Conservation (phyloP, 805 yeast species). For the Henningerozyma blattae region DNA sequence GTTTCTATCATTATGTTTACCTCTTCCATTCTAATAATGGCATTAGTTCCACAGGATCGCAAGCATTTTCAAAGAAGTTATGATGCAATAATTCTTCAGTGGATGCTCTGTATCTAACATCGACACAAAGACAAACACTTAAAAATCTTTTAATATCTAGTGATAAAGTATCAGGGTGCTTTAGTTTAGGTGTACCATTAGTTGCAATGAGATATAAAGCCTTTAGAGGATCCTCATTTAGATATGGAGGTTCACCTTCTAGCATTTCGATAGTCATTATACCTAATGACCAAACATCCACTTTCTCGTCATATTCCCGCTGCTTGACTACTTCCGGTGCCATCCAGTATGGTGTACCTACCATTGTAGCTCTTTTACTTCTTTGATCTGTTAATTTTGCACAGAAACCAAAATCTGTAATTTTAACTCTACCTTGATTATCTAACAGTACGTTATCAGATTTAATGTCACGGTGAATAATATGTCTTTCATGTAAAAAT, state of each 20-base stretch:
- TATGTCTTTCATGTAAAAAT: conserved; percentile 82
- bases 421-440: conserved; percentile 72
- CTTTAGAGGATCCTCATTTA: conserved; percentile 90
- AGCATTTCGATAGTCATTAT: conserved; percentile 98
- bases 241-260: conserved; percentile 97
- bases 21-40: conserved; percentile 43
- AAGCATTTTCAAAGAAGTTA: conserved; percentile 53
- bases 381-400: conserved; percentile 81
- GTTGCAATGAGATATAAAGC: conserved; percentile 92
- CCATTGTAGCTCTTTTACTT: conserved; percentile 93
- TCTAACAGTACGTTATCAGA: conserved; percentile 88
- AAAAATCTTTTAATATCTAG: conserved; percentile 73
- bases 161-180: conserved; percentile 75
- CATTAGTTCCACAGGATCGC: conserved; percentile 47
- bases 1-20: too few species aligned
- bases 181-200: conserved; percentile 91
- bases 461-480: conserved; percentile 94
- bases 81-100: conserved; percentile 81
- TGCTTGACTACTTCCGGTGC: conserved; percentile 98
- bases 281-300: conserved; percentile 97
- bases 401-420: conserved; percentile 96
- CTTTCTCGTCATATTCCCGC: conserved; percentile 92
- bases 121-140: conserved; percentile 87
- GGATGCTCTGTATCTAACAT: conserved; percentile 80
- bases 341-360: conserved; percentile 99